These are phyloP conservation scores for Thraustochytrium sp. DNA, from an alignment of 352 stramenopile species.

Conservation along the genomic window DNA sequence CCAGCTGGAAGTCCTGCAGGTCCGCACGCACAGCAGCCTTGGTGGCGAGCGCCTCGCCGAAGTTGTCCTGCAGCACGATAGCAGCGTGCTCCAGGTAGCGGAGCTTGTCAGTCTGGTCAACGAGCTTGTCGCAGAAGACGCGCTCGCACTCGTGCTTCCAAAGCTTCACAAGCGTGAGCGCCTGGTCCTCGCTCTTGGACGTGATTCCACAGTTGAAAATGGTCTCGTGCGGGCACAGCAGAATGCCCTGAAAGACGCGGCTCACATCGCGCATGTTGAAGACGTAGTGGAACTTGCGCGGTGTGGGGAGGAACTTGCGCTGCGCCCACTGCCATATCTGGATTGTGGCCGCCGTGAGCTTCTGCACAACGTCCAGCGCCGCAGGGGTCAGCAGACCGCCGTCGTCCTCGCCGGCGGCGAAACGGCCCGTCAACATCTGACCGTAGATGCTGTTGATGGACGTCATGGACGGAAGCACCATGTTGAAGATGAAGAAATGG, in stretches of 20 bases:
- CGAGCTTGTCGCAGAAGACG: constrained; percentile 95
- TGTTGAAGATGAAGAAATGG: constrained; percentile 98
- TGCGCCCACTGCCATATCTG: constrained; percentile 95
- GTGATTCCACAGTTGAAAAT: constrained; percentile 78
- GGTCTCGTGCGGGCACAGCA: constrained; percentile 89
- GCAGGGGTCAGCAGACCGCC: constrained; percentile 75
- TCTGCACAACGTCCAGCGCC: constrained; percentile 72
- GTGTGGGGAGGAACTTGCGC: constrained; percentile 90
- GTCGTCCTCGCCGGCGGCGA: constrained; percentile 65
- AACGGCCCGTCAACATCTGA: constrained; percentile 91
- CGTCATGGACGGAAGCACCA: constrained; percentile 91
- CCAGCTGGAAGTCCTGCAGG: constrained; percentile 56
- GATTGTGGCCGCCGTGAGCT: constrained; percentile 91
- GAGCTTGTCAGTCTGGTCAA: constrained; percentile 67
- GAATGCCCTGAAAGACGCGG: constrained; percentile 93
- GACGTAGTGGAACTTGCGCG: constrained; percentile 97
- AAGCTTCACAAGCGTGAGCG: constrained; percentile 83
- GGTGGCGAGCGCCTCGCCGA: constrained; percentile 73
- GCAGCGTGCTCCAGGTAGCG: constrained; percentile 74
- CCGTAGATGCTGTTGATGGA: constrained; percentile 99
- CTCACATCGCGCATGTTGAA: constrained; percentile 98
- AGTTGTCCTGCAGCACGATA: constrained; percentile 67
- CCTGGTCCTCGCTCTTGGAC: constrained; percentile 50
- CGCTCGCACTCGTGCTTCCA: constrained; percentile 96
- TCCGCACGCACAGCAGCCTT: background rate